Conservation (phyloP, 2,329 filamentous ascomycete genomes). For the Trichophyton equinum region DNA sequence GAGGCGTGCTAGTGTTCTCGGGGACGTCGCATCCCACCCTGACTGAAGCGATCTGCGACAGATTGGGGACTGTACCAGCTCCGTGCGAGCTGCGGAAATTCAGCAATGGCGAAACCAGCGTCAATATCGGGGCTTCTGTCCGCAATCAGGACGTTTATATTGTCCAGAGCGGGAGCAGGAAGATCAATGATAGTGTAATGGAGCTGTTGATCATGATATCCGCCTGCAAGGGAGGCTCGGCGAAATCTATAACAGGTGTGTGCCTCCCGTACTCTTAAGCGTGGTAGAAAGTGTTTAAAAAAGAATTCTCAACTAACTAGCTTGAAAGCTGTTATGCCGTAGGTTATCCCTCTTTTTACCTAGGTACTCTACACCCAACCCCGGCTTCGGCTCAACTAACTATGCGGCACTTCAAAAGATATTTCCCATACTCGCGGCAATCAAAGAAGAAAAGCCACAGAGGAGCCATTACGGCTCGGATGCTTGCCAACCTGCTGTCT, state of each 20-base stretch:
- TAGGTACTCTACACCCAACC: background rate
- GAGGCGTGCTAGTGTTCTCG: conserved; percentile 55
- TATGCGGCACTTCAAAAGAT: conserved; percentile 32
- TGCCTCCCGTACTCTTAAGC: conserved; percentile 9
- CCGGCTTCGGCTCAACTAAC: no score
- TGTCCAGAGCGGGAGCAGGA: conserved; percentile 87
- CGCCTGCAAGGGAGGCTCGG: conserved; percentile 93
- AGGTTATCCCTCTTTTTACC: conserved; percentile 20
- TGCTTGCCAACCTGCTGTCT: conserved; percentile 88
- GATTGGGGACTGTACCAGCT: conserved; percentile 48
- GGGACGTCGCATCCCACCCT: conserved; percentile 53
- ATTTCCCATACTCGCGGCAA: conserved; percentile 98
- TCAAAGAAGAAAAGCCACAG: conserved; percentile 98
- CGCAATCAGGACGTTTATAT: conserved; percentile 99
- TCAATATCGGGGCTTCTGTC: conserved; percentile 57
- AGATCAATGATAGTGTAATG: conserved; percentile 98
- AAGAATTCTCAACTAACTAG: conserved; percentile 12
- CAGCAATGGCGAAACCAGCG: conserved; percentile 57
- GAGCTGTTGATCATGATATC: conserved; percentile 98
- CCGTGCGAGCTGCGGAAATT: conserved; percentile 53
- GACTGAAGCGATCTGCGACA: conserved; percentile 53
- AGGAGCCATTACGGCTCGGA: conserved; percentile 88
- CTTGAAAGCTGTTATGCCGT: conserved; percentile 36
- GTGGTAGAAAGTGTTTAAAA: background rate
- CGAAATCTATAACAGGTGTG: conserved; percentile 89